Evolutionary conservation across 2,329 filamentous ascomycete species (phyloP), one percentile per base, ranked within the genome.

Genomic region (Sarocladiaceae sp.): DNA sequence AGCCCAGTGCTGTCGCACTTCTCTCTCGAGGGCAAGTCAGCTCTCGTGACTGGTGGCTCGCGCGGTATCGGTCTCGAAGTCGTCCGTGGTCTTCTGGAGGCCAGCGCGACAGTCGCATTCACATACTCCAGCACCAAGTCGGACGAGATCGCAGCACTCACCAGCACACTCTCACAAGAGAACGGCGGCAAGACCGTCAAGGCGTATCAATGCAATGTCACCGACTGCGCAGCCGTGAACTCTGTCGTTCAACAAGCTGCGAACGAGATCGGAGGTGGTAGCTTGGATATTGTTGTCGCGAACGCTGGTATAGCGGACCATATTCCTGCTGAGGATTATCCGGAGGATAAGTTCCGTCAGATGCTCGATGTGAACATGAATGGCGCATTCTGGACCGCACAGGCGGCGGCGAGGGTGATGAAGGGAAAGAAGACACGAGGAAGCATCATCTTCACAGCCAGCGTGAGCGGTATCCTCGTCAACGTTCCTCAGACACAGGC

Each of bases 1-100:
- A 54, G 54, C 20, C 57, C 57, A 10, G 58, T 59, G 33, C 54
- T 61, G 6, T 60, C 56, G 11, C 59, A 61, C 33, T 67, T 68
- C 25, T 63, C 66, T 2, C 64, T 73, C 12, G 49, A 60, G 2
- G 68, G 65, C 23, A 72, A 75, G 54, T 68, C 71, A n/a, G 72
- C 78, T n/a, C 63, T 78, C 18, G 67, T 79, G 25, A 79, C 75
- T 0, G 76, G 75, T 35, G 75, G 69, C 50, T 79, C 75, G 51
- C 63, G 67, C n/a, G 77, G 77, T 0, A 69, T 81, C 1, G 78
- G 78, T 15, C 73, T 87, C 1, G 49, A 59, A 36, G 56, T 60
- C 3, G 57, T 55, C 13, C 54, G 23, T 4, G 59, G 57, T 3
- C 55, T 62, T 6, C 52, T 57, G 6, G 58, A 61, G 44, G 59